Percentiles rank a stretch among this genome's conserved stretches.
These are phyloP conservation scores for Periconia digitata DNA, from an alignment of 2,329 filamentous ascomycete genomes.

Conservation along the genomic window DNA sequence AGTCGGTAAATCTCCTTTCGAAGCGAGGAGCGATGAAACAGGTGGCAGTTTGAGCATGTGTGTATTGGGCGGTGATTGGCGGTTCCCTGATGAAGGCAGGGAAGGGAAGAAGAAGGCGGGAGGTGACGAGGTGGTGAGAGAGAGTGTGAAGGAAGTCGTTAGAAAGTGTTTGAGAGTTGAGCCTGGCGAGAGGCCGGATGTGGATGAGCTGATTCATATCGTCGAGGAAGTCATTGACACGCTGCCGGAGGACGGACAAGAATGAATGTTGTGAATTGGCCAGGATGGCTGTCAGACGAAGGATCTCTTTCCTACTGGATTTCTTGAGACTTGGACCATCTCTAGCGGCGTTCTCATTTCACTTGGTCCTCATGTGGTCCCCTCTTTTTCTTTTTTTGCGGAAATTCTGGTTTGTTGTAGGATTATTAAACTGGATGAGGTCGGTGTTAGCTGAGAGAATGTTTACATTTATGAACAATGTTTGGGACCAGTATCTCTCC, in stretches of 20 bases:
- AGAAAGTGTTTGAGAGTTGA: constrained; percentile 84
- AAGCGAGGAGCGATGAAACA: constrained; percentile 93
- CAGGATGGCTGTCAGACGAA: neutral
- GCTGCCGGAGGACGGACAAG: constrained; percentile 62
- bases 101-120: constrained; percentile 56
- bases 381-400: neutral
- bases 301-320: neutral
- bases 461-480: neutral
- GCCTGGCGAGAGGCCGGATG: constrained; percentile 81
- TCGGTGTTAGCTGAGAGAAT: neutral
- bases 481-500: too few species aligned
- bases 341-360: too few species aligned
- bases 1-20: constrained; percentile 95
- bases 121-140: constrained; percentile 66
- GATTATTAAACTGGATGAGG: neutral
- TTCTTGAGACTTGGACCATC: neutral
- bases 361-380: too few species aligned
- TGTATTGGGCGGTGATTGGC: constrained; percentile 91
- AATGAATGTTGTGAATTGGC: neutral
- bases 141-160: constrained; percentile 83
- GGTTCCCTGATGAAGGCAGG: constrained; percentile 84
- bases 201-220: constrained; percentile 77
- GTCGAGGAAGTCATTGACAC: constrained; percentile 72
- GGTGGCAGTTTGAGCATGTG: constrained; percentile 91
- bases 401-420: neutral